These are phyloP conservation scores for Lachnellula suecica DNA, from an alignment of 2,329 filamentous ascomycete species.

Conservation along the genomic window DNA sequence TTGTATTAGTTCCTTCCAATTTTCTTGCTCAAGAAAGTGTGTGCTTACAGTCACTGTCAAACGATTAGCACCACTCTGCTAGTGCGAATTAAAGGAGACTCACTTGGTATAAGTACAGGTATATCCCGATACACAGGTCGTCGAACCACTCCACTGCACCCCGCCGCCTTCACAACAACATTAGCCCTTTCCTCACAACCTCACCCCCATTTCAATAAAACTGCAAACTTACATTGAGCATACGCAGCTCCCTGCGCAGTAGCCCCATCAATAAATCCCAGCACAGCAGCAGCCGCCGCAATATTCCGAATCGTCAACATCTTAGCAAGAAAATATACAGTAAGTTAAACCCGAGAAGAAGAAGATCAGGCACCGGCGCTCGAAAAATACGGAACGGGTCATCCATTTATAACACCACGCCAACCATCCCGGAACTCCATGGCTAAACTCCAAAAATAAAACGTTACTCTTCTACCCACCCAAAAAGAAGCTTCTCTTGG, in stretches of 20 bases:
- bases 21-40: not conserved
- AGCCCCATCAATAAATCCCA: constrained; percentile 19
- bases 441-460: too few relatives aligned
- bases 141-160: constrained; percentile 28
- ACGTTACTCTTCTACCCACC: too few relatives aligned
- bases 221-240: constrained; percentile 18
- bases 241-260: constrained; percentile 17
- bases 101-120: constrained; percentile 27
- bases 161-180: constrained; percentile 27
- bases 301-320: constrained; percentile 22
- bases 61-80: not conserved
- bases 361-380: too few relatives aligned
- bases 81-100: not conserved
- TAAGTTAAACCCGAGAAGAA: too few relatives aligned
- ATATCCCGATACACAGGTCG: constrained; percentile 30
- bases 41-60: constrained; percentile 5
- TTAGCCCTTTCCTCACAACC: too few relatives aligned
- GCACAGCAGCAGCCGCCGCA: constrained; percentile 16
- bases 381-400: too few relatives aligned
- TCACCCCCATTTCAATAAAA: not conserved
- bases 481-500: too few relatives aligned
- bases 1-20: not conserved
- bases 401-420: too few relatives aligned
- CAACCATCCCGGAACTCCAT: too few relatives aligned
- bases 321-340: constrained; percentile 3